These are phyloP conservation scores for Lagerstroemia fauriei DNA, from an alignment of 441 rosid species.

Conservation along the genomic window DNA sequence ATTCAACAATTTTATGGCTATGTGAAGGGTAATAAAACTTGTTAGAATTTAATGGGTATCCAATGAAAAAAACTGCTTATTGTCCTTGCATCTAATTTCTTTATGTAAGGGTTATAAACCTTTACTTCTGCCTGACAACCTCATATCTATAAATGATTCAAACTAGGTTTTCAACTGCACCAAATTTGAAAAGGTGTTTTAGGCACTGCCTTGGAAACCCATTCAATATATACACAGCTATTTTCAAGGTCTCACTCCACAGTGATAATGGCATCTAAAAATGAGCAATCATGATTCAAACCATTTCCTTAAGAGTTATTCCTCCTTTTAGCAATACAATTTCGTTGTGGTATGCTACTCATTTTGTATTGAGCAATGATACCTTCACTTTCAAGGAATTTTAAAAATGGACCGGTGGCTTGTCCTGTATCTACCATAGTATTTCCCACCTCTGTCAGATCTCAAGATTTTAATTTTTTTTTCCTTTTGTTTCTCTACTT, in stretches of 20 bases:
- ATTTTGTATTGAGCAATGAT: not conserved
- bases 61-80: not conserved
- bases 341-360: not conserved
- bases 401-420: slow-evolving; percentile 5
- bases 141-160: not conserved
- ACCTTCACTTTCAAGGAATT: slow-evolving; percentile 17
- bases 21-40: not conserved
- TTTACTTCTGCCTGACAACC: not conserved
- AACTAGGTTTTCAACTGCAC: slow-evolving; percentile 5
- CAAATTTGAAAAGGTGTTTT: not conserved
- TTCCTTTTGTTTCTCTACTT: too few relatives aligned
- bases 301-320: not conserved
- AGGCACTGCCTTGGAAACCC: slow-evolving; percentile 5
- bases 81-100: not conserved
- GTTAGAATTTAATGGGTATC: too few relatives aligned
- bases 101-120: slow-evolving; percentile 8
- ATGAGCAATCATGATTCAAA: not conserved
- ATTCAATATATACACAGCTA: not conserved
- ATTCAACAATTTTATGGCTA: slow-evolving; percentile 1
- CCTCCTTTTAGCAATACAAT: slow-evolving; percentile 4
- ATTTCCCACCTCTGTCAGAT: too few relatives aligned
- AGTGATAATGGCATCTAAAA: not conserved
- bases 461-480: too few relatives aligned
- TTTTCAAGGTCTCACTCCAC: slow-evolving; percentile 8
- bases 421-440: too few relatives aligned